Conservation (phyloP, 306 rosid species). For the Lablab purpureus region DNA sequence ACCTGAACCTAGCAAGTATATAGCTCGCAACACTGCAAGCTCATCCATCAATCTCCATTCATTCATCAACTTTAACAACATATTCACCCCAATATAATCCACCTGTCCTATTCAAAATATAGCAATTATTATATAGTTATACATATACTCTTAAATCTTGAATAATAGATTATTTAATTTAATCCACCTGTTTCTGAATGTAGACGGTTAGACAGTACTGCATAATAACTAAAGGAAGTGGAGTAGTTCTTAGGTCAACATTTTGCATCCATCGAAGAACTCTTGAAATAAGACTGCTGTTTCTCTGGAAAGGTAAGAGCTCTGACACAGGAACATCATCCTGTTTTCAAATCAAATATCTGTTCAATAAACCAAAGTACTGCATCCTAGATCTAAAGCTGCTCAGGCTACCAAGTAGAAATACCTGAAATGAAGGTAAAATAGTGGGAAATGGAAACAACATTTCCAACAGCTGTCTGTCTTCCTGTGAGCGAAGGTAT, state of each 20-base stretch:
- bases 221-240: conserved; percentile 82
- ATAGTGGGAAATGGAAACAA: conserved; percentile 92
- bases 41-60: conserved; percentile 99
- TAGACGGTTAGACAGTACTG: conserved; percentile 84
- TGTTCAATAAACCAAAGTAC: conserved; percentile 42
- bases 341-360: conserved; percentile 61
- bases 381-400: conserved; percentile 38
- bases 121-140: conserved; percentile 37
- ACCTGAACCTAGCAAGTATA: conserved; percentile 98
- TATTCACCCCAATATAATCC: conserved; percentile 84
- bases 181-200: conserved; percentile 81
- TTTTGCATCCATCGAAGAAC: conserved; percentile 87
- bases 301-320: conserved; percentile 94
- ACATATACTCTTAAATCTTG: conserved; percentile 26
- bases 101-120: conserved; percentile 61
- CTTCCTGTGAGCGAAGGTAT: conserved; percentile 64
- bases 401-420: conserved; percentile 33
- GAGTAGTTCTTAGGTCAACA: conserved; percentile 71
- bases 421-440: conserved; percentile 88
- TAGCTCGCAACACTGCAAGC: conserved; percentile 91
- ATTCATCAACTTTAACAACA: conserved; percentile 85
- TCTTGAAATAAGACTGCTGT: conserved; percentile 89
- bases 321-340: conserved; percentile 78
- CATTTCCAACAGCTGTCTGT: conserved; percentile 68
- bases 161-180: conserved; percentile 40